phyloP scores from a whole-genome alignment of 1,284 basidiomycete species.

The Anthracocystis walkeri region DNA sequence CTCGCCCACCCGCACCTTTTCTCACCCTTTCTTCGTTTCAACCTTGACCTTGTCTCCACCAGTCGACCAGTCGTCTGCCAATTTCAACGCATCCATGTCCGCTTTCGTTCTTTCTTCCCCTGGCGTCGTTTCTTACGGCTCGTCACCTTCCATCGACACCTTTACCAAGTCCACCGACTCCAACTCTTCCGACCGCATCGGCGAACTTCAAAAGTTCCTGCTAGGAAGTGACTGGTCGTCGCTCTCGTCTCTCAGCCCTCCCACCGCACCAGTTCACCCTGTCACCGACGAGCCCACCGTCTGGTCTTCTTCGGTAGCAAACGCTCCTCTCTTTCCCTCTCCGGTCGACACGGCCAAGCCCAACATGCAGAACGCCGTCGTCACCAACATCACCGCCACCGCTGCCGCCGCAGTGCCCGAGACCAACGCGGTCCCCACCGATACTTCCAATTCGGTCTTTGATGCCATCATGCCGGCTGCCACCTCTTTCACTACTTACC shows the following conservation, averaged over 20 bases:
- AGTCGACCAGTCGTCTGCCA: constrained; percentile 20
- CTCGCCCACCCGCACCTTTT: constrained; percentile 15
- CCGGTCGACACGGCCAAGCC: constrained; percentile 27
- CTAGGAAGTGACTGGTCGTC: constrained; percentile 46
- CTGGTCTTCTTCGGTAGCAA: constrained; percentile 12
- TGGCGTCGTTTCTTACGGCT: constrained; percentile 19
- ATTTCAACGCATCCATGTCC: constrained; percentile 27
- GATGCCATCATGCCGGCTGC: constrained; percentile 1
- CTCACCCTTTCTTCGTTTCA: constrained; percentile 8
- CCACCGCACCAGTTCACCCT: constrained; percentile 11
- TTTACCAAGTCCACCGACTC: constrained; percentile 25
- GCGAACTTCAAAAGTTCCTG: constrained; percentile 43
- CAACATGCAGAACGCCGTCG: not conserved
- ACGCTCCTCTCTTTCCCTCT: constrained; percentile 19
- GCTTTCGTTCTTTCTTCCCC: constrained; percentile 20
- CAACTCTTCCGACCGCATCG: constrained; percentile 27
- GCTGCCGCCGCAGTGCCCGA: not conserved
- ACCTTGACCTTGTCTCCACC: constrained; percentile 14
- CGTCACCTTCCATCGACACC: constrained; percentile 23
- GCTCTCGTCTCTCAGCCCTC: constrained; percentile 37
- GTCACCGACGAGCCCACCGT: constrained; percentile 9
- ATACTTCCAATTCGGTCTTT: not conserved
- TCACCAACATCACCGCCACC: not conserved
- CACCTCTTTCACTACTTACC: not conserved
- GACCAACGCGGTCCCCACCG: not conserved